Conservation (phyloP, 2,329 filamentous ascomycete species). For the Phaeosphaeria sp. region DNA sequence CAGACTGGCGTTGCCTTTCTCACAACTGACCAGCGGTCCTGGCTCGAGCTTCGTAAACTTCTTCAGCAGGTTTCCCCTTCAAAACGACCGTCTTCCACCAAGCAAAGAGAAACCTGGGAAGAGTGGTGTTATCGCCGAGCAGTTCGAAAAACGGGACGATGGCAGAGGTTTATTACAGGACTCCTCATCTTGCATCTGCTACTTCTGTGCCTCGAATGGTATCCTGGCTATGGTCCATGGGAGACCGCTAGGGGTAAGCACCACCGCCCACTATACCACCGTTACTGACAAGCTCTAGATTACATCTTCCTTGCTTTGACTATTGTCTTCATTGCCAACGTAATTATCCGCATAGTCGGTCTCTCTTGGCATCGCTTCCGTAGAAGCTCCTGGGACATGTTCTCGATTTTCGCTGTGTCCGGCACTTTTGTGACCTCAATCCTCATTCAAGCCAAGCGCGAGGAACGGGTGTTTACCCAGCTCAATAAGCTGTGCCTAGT, state of each 20-base stretch:
- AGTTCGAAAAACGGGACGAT: conserved; percentile 90
- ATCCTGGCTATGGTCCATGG: conserved; percentile 76
- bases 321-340: conserved; percentile 81
- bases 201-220: conserved; percentile 84
- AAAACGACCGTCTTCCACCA: conserved; percentile 83
- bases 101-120: conserved; percentile 75
- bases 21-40: conserved; percentile 93
- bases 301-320: conserved; percentile 82
- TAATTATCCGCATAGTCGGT: conserved; percentile 82
- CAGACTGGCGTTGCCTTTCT: conserved; percentile 96
- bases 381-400: conserved; percentile 94
- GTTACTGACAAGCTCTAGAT: conserved; percentile 54
- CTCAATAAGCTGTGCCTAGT: conserved; percentile 95
- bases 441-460: conserved; percentile 69
- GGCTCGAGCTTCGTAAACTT: conserved; percentile 92
- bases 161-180: conserved; percentile 83
- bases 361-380: conserved; percentile 92
- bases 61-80: conserved; percentile 92
- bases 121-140: conserved; percentile 95
- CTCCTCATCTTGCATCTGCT: conserved; percentile 83
- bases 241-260: conserved; percentile 65
- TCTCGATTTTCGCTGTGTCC: conserved; percentile 78
- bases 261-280: neutral
- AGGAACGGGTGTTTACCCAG: conserved; percentile 70
- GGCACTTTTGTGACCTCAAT: conserved; percentile 85